Percentiles rank a stretch among this genome's conserved stretches.
Conservation (phyloP, 257 asterid species). For the Plantago elongata region DNA sequence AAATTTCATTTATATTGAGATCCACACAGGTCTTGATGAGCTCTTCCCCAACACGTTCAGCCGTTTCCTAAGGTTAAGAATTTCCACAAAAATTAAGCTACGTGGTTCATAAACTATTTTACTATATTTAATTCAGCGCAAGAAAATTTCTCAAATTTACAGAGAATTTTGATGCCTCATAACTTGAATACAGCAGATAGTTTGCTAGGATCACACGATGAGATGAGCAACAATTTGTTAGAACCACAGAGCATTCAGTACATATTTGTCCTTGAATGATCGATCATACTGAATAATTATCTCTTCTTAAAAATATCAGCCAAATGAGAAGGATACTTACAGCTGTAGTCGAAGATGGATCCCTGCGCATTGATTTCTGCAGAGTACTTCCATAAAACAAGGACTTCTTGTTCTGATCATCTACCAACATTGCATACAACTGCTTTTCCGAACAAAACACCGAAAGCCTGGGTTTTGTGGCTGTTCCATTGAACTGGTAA, state of each 20-base stretch:
- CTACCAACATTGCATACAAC: conserved; percentile 71
- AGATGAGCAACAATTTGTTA: background rate
- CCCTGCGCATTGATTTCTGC: conserved; percentile 61
- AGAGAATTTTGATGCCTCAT: background rate
- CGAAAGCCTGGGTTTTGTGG: conserved; percentile 73
- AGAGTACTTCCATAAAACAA: conserved; percentile 73
- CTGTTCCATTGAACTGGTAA: conserved; percentile 72
- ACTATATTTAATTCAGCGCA: background rate
- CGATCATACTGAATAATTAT: conserved; percentile 6
- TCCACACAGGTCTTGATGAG: conserved; percentile 68
- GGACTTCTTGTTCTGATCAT: conserved; percentile 75
- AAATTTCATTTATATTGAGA: conserved; percentile 63
- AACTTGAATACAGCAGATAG: background rate
- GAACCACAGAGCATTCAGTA: background rate
- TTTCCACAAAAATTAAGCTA: background rate
- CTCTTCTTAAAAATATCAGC: too few species aligned
- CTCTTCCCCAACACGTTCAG: conserved; percentile 71
- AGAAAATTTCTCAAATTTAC: background rate
- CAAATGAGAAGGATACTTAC: conserved; percentile 34
- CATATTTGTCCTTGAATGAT: background rate
- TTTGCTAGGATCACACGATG: background rate
- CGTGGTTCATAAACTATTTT: background rate
- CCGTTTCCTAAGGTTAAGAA: conserved; percentile 63
- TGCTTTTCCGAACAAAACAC: conserved; percentile 85
- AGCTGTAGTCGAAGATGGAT: conserved; percentile 47